Conservation (phyloP, 345 rosid species). For the Reutealis trisperma region DNA sequence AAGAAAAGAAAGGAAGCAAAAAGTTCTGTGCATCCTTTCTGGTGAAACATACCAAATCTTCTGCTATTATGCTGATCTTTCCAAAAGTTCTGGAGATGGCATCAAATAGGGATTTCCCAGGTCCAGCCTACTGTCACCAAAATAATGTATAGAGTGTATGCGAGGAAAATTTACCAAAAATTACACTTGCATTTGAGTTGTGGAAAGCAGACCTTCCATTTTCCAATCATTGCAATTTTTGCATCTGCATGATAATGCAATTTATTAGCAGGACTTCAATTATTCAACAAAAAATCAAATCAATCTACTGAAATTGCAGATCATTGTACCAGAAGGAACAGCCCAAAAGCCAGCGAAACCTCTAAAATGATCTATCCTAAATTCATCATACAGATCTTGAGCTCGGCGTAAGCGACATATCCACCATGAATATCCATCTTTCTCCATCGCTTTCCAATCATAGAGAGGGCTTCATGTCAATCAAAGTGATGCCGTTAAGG, state of each 20-base stretch:
- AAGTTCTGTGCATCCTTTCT: constrained; percentile 15
- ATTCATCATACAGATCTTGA: constrained; percentile 74
- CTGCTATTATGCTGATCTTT: constrained; percentile 75
- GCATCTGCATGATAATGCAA: constrained; percentile 59
- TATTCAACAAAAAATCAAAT: constrained; percentile 6
- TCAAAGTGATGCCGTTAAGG: background rate
- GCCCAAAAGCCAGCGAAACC: constrained; percentile 99
- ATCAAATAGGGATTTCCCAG: constrained; percentile 83
- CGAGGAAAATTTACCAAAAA: constrained; percentile 19
- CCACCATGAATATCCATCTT: constrained; percentile 91
- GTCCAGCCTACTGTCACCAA: constrained; percentile 84
- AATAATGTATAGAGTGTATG: constrained; percentile 28
- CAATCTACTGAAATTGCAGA: constrained; percentile 17
- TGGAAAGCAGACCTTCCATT: constrained; percentile 70
- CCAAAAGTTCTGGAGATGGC: constrained; percentile 72
- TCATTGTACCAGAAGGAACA: constrained; percentile 73
- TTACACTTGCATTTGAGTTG: constrained; percentile 15
- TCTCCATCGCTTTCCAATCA: constrained; percentile 93
- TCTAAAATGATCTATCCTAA: constrained; percentile 95
- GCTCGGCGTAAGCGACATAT: constrained; percentile 70
- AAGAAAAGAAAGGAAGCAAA: background rate
- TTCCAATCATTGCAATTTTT: constrained; percentile 74
- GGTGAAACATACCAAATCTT: constrained; percentile 77
- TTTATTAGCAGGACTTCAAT: constrained; percentile 19
- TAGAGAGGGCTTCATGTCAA: constrained; percentile 73